Percentiles rank a stretch among this genome's conserved stretches.
phyloP scores from a whole-genome alignment of 441 rosid species.

The Gossypium trilobum region DNA sequence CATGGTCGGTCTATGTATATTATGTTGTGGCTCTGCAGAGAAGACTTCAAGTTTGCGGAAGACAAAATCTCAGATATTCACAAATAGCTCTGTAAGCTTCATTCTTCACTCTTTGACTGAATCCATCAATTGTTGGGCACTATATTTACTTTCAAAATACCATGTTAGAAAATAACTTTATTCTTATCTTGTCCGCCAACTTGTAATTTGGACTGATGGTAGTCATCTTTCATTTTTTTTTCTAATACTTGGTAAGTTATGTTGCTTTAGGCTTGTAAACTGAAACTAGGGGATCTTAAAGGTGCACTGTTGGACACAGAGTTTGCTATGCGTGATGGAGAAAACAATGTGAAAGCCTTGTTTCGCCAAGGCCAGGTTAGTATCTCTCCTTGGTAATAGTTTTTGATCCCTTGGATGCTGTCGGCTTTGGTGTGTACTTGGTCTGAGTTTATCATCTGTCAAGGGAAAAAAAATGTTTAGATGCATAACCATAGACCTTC shows the following conservation, averaged over 20 bases:
- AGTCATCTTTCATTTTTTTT: neutral
- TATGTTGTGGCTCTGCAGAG: slow-evolving; percentile 33
- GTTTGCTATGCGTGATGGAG: slow-evolving; percentile 83
- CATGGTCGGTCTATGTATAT: slow-evolving; percentile 2
- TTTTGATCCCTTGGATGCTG: slow-evolving; percentile 8
- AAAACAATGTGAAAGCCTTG: slow-evolving; percentile 75
- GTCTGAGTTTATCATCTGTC: neutral
- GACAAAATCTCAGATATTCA: slow-evolving; percentile 83
- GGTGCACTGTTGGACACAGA: slow-evolving; percentile 82
- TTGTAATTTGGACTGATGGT: neutral
- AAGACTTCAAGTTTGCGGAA: slow-evolving; percentile 69
- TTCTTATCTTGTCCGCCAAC: neutral
- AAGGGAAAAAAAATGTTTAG: neutral
- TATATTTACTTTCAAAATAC: neutral
- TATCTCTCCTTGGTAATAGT: slow-evolving; percentile 2
- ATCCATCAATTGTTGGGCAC: neutral
- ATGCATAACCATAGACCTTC: neutral
- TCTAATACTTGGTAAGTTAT: neutral
- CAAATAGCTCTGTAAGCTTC: slow-evolving; percentile 74
- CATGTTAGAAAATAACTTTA: no score
- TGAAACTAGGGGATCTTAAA: slow-evolving; percentile 71
- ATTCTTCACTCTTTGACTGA: neutral
- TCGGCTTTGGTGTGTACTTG: neutral
- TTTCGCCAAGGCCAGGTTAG: slow-evolving; percentile 95
- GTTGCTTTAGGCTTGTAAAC: slow-evolving; percentile 61